Conservation (phyloP, 768 basidiomycete species). For the Mycena crocata region DNA sequence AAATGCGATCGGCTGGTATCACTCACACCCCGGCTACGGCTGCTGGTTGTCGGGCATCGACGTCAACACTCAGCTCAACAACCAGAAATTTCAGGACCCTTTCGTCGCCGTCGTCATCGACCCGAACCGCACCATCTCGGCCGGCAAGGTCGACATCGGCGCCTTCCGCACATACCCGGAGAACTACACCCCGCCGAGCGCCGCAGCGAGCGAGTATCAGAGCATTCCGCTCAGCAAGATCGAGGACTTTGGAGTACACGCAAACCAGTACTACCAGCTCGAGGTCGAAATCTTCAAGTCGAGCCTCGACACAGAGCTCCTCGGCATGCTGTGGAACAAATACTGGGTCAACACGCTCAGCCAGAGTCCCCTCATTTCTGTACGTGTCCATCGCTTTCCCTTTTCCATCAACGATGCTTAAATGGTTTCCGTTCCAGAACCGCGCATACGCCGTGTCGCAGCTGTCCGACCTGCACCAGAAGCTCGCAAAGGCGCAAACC, state of each 20-base stretch:
- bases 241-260: conserved; percentile 99
- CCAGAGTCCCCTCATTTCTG: conserved; percentile 92
- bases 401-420: not conserved
- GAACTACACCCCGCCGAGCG: conserved; percentile 87
- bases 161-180: conserved; percentile 98
- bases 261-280: conserved; percentile 94
- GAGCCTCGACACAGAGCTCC: conserved; percentile 84
- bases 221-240: conserved; percentile 97
- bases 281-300: conserved; percentile 97
- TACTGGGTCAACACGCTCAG: conserved; percentile 99
- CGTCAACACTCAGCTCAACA: conserved; percentile 95
- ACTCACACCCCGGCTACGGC: conserved; percentile 98
- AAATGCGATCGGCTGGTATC: conserved; percentile 96
- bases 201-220: conserved; percentile 87
- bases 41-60: conserved; percentile 99
- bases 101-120: conserved; percentile 99
- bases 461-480: conserved; percentile 89
- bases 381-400: conserved; percentile 47
- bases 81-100: conserved; percentile 95
- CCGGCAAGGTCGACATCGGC: conserved; percentile 98
- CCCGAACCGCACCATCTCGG: conserved; percentile 97
- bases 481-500: conserved; percentile 79
- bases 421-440: conserved; percentile 70
- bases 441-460: conserved; percentile 95
- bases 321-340: conserved; percentile 97